These are phyloP conservation scores for Keithomyces neogunnii DNA, from an alignment of 2,329 filamentous ascomycete species.

Conservation along the genomic window DNA sequence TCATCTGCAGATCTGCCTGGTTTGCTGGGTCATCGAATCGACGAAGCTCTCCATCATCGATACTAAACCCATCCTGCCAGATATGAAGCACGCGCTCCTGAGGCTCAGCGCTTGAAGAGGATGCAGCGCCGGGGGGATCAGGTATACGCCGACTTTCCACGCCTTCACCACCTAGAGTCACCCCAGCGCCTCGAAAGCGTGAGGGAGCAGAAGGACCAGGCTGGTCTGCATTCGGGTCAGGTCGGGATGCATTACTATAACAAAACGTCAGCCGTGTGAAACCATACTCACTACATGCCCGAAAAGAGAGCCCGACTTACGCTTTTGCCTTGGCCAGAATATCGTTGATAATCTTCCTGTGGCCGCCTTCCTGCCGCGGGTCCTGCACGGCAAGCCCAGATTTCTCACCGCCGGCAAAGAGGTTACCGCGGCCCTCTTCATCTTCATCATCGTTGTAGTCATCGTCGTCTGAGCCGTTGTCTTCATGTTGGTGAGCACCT, in stretches of 20 bases:
- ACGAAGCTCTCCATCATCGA: conserved; percentile 71
- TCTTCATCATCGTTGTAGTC: conserved; percentile 47
- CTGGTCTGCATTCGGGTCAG: conserved; percentile 40
- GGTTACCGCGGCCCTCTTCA: conserved; percentile 52
- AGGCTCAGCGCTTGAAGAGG: conserved; percentile 29
- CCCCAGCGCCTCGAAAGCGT: conserved; percentile 61
- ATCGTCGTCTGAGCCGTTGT: conserved; percentile 53
- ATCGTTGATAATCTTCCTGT: conserved; percentile 51
- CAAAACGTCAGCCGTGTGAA: background rate
- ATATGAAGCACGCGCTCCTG: conserved; percentile 66
- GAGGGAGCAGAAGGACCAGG: conserved; percentile 37
- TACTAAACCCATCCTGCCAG: conserved; percentile 78
- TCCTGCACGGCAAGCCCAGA: conserved; percentile 64
- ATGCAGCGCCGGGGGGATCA: conserved; percentile 39
- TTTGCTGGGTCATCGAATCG: conserved; percentile 75
- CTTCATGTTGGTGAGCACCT: conserved; percentile 39
- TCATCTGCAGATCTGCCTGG: conserved; percentile 63
- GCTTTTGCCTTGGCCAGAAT: conserved; percentile 56
- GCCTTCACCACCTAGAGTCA: conserved; percentile 73
- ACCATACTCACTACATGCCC: background rate
- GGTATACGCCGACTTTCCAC: conserved; percentile 60
- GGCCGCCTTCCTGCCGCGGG: conserved; percentile 39
- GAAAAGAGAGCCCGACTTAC: conserved; percentile 29
- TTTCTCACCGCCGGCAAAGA: conserved; percentile 82
- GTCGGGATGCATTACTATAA: conserved; percentile 51